Base-by-base conservation (phyloP, 805 yeast species). In the Hanseniaspora occidentalis region DNA sequence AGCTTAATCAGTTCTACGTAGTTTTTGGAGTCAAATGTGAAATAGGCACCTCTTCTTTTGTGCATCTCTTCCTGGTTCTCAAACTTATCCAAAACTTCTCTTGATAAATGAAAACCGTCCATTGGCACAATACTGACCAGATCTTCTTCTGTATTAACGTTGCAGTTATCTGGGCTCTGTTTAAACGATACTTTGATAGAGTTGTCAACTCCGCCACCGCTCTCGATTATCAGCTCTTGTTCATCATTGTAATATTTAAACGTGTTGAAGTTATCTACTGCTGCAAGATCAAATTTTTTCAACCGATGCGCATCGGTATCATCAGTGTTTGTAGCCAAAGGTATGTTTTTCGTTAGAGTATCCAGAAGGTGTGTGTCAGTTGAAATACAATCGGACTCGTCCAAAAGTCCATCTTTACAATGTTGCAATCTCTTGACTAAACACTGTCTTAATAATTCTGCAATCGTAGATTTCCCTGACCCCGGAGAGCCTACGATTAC, bases 401-500 rank as follows among this genome's bases (percentile, higher is more conserved):
- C n/a, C n/a, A n/a, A n/a, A n/a, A n/a, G n/a, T n/a, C n/a, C n/a
- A 3, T 44, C 20, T 2, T 39, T 20, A 2, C 45, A 38, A 16
- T 50, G 19, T 9, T 42, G 31, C 36, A 47, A 61, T 46, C 50
- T 43, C 19, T 47, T 43, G 47, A 67, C 71, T 16, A 77, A 49
- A 6, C 47, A 47, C 3, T 57, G 52, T 23, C 69, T 69, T 4
- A 84, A 60, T 5, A 57, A 42, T 27, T 52, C 53, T 1, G 86
- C 77, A 26, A 77, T 50, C 0, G 94, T 82, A 4, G 88, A 71
- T 56, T 84, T 84, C 0, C 95, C 95, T 1, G 88, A 75, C 4
- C 95, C 95, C 2, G 95, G 95, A 0, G 77, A 67, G 1, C 95
- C 95, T 3, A 77, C 76, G 9, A 85, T 50, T 1, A 80, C 61